Evolutionary conservation across 2,329 filamentous ascomycete species (phyloP).

Genomic region (Trichophyton schoenleinii): DNA sequence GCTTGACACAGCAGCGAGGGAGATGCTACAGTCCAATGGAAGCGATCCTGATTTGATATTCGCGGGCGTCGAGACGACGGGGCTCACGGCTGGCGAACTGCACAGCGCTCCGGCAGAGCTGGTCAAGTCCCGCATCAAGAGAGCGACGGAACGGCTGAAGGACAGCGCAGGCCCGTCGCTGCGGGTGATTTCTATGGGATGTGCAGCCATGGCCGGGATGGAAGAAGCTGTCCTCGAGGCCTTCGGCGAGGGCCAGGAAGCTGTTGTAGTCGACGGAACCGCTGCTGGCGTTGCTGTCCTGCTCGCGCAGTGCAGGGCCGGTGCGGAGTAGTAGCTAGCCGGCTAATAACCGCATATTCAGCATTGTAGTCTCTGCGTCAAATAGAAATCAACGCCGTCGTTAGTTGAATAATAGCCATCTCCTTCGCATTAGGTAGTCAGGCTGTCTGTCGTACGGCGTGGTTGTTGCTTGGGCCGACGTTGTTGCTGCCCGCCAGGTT

Average conservation of each 20-base stretch:
- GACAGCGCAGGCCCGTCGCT: conserved; percentile 38
- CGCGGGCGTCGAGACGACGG: conserved; percentile 70
- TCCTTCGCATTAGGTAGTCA: too few species aligned
- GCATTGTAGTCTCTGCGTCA: too few species aligned
- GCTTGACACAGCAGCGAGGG: conserved; percentile 51
- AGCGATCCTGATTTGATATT: conserved; percentile 38
- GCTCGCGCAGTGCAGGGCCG: background rate
- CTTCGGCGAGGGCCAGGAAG: conserved; percentile 38
- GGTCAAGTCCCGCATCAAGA: conserved; percentile 52
- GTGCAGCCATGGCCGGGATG: conserved; percentile 81
- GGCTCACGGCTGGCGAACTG: conserved; percentile 65
- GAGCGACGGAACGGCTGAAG: conserved; percentile 57
- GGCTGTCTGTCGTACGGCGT: background rate
- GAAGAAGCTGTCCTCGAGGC: conserved; percentile 61
- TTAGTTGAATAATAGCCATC: background rate
- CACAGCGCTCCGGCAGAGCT: conserved; percentile 55
- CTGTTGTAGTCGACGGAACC: conserved; percentile 64
- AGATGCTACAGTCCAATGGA: conserved; percentile 45
- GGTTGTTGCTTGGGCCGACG: background rate
- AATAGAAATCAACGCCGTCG: too few species aligned
- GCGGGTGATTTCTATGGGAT: conserved; percentile 66
- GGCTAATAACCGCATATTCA: background rate
- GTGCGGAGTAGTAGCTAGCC: background rate
- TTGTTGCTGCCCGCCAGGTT: background rate
- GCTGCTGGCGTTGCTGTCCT: conserved; percentile 22